Conservation (phyloP, 140 eudicot genomes). For the Bidens hawaiensis region DNA sequence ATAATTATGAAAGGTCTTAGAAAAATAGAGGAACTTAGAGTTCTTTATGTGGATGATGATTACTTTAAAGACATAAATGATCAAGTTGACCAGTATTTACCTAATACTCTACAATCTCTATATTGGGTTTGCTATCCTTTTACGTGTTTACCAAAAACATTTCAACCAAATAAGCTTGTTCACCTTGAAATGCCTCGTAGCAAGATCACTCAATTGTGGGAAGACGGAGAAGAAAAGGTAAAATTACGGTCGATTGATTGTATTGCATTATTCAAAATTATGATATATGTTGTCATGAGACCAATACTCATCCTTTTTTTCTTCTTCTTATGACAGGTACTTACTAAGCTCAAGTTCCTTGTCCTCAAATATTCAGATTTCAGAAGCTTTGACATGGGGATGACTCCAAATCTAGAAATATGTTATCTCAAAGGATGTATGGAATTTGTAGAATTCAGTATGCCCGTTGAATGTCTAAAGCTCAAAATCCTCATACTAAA, state of each 20-base stretch:
- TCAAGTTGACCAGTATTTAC: not conserved
- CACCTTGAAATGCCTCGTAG: not conserved
- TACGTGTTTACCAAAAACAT: not conserved
- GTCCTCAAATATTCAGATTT: not conserved
- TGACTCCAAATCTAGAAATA: not conserved
- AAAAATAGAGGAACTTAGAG: slow-evolving; percentile 7
- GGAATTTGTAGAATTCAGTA: not conserved
- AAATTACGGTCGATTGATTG: not conserved
- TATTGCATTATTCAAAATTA: too few species aligned
- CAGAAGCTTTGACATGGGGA: not conserved
- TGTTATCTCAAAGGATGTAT: not conserved
- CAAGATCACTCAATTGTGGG: not conserved
- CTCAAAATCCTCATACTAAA: too few species aligned
- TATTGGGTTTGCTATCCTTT: not conserved
- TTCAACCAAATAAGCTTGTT: not conserved
- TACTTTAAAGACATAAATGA: too few species aligned
- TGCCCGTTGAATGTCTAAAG: too few species aligned
- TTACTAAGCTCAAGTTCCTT: not conserved
- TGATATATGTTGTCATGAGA: too few species aligned
- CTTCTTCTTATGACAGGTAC: not conserved
- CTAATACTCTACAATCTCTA: slow-evolving; percentile 2
- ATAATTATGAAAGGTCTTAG: not conserved
- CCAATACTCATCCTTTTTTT: too few species aligned
- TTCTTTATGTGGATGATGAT: not conserved
- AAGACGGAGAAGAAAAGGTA: not conserved